A percentile compares a stretch with the other conserved stretches of the same genome.
These are phyloP conservation scores for Tremella fuciformis DNA, from an alignment of 768 basidiomycete species.

Conservation along the genomic window DNA sequence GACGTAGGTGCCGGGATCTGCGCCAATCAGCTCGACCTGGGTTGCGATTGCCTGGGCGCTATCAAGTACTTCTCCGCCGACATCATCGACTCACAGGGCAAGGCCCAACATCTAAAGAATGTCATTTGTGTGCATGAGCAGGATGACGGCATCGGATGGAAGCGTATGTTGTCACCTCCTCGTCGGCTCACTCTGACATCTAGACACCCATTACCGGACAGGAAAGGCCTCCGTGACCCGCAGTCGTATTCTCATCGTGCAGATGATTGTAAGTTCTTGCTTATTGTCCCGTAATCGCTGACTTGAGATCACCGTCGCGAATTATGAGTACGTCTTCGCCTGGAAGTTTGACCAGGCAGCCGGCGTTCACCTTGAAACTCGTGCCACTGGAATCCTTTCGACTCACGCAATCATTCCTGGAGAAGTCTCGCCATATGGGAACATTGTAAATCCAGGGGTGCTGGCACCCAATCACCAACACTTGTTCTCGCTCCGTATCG, in stretches of 20 bases:
- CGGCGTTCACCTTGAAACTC: slow-evolving; percentile 25
- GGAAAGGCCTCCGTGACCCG: slow-evolving; percentile 23
- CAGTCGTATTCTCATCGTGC: slow-evolving; percentile 26
- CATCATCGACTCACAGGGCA: slow-evolving; percentile 12
- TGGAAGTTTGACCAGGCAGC: slow-evolving; percentile 26
- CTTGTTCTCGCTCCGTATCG: slow-evolving; percentile 17
- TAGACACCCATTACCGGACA: slow-evolving; percentile 38
- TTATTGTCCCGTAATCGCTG: no score
- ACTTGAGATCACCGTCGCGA: slow-evolving; percentile 34
- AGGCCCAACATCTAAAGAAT: slow-evolving; percentile 16
- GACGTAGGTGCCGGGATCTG: slow-evolving; percentile 30
- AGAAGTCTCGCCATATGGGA: slow-evolving; percentile 12
- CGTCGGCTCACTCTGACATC: no score
- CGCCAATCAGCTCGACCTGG: slow-evolving; percentile 33
- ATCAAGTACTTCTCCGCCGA: slow-evolving; percentile 30
- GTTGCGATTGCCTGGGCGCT: slow-evolving; percentile 38
- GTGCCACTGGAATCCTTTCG: slow-evolving; percentile 33
- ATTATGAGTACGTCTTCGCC: slow-evolving; percentile 21
- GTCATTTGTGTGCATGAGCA: slow-evolving; percentile 39
- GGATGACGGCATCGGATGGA: slow-evolving; percentile 36
- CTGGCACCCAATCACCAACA: slow-evolving; percentile 22
- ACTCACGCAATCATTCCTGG: slow-evolving; percentile 22
- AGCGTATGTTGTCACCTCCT: no score
- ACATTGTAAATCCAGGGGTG: slow-evolving; percentile 18
- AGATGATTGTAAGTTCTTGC: no score